These are phyloP conservation scores for Tephrocybe sp. DNA, from an alignment of 768 basidiomycete genomes.

Conservation along the genomic window DNA sequence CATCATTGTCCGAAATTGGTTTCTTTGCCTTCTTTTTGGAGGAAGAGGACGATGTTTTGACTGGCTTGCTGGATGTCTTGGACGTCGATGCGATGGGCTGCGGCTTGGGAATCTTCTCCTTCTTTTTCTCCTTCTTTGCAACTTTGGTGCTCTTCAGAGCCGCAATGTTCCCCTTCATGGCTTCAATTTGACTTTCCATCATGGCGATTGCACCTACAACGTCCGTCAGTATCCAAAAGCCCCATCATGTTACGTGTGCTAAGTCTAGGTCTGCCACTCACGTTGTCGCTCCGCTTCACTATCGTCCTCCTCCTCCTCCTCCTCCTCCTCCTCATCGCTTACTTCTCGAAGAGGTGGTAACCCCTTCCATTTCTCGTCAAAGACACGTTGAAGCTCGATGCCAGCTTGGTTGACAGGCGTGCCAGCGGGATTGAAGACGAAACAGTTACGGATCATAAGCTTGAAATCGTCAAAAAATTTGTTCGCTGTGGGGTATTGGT, in stretches of 20 bases:
- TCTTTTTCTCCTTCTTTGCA: slow-evolving; percentile 68
- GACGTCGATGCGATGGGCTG: slow-evolving; percentile 58
- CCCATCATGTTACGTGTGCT: slow-evolving; percentile 7
- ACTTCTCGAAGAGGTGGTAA: slow-evolving; percentile 61
- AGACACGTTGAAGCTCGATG: slow-evolving; percentile 77
- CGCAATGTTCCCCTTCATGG: slow-evolving; percentile 68
- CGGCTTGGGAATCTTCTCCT: slow-evolving; percentile 60
- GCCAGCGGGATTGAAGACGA: slow-evolving; percentile 85
- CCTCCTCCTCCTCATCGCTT: slow-evolving; percentile 62
- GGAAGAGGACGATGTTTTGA: slow-evolving; percentile 35
- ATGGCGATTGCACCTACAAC: slow-evolving; percentile 62
- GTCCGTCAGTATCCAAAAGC: slow-evolving; percentile 18
- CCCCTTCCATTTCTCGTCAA: slow-evolving; percentile 88
- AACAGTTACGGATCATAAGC: slow-evolving; percentile 93
- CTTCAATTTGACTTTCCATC: slow-evolving; percentile 82
- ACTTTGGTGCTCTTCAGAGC: slow-evolving; percentile 54
- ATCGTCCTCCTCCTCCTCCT: slow-evolving; percentile 67
- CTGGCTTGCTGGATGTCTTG: slow-evolving; percentile 51
- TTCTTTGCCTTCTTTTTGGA: slow-evolving; percentile 67
- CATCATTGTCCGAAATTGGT: slow-evolving; percentile 69
- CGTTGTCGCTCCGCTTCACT: slow-evolving; percentile 68
- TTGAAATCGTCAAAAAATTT: slow-evolving; percentile 91
- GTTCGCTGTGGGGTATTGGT: slow-evolving; percentile 72
- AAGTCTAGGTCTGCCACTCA: slow-evolving; percentile 34
- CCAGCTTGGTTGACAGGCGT: slow-evolving; percentile 88